Conservation (phyloP, 177 flowering plant genomes). For the Vitis hybrid region DNA sequence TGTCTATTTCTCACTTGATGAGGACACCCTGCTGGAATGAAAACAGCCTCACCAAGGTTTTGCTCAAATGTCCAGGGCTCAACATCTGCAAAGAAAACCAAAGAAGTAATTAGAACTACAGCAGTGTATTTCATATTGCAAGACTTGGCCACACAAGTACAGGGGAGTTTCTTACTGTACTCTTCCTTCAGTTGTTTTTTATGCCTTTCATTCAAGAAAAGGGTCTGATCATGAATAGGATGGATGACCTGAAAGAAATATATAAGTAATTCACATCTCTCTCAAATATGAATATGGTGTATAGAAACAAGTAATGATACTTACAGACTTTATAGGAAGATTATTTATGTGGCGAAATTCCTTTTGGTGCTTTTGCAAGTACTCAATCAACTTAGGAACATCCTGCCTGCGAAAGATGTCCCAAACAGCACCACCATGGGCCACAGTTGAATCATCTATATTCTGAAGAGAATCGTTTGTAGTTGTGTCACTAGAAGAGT, state of each 20-base stretch:
- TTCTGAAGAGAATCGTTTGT: conserved; percentile 6
- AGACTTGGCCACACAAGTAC: not conserved
- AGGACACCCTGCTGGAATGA: conserved; percentile 91
- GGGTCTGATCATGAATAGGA: conserved; percentile 85
- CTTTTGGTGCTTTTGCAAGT: conserved; percentile 54
- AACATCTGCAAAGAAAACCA: conserved; percentile 40
- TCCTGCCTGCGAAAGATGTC: conserved; percentile 89
- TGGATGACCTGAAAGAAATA: conserved; percentile 54
- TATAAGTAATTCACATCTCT: conserved; percentile 1
- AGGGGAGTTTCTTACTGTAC: conserved; percentile 41
- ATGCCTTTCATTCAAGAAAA: conserved; percentile 65
- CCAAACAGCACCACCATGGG: conserved; percentile 82
- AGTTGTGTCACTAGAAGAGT: no score
- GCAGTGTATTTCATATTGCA: not conserved
- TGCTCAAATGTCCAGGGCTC: conserved; percentile 96
- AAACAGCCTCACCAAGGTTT: conserved; percentile 82
- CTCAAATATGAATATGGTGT: not conserved
- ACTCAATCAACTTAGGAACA: conserved; percentile 67
- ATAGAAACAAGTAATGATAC: conserved; percentile 18
- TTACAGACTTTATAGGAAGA: conserved; percentile 55
- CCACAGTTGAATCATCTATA: conserved; percentile 13
- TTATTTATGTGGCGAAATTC: conserved; percentile 65
- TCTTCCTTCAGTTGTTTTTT: conserved; percentile 79
- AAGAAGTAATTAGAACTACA: not conserved
- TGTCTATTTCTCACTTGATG: conserved; percentile 89